These are phyloP conservation scores for Vigna reflexopilosa DNA, from an alignment of 306 rosid genomes.

Conservation along the genomic window DNA sequence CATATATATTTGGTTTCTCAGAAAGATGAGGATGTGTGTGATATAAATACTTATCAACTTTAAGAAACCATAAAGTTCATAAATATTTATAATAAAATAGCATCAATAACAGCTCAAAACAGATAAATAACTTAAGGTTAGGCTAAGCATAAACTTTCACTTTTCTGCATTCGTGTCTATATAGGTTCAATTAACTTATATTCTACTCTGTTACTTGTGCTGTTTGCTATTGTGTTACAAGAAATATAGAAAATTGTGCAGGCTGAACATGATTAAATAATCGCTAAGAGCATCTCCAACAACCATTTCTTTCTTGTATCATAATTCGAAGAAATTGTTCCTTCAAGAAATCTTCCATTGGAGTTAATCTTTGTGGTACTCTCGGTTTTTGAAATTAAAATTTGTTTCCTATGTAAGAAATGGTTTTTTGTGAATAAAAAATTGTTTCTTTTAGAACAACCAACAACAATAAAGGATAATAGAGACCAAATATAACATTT, in stretches of 20 bases:
- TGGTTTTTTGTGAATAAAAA: too few relatives aligned
- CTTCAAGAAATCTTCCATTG: too few relatives aligned
- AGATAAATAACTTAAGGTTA: not conserved
- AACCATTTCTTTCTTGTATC: too few relatives aligned
- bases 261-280: conserved; percentile 8
- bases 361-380: too few relatives aligned
- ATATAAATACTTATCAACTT: conserved; percentile 8
- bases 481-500: too few relatives aligned
- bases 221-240: not conserved
- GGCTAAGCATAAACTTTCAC: not conserved
- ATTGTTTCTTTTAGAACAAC: too few relatives aligned
- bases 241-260: not conserved
- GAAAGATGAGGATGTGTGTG: not conserved
- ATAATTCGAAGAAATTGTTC: too few relatives aligned
- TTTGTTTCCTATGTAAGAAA: too few relatives aligned
- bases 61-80: not conserved
- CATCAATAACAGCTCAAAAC: not conserved
- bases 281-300: not conserved
- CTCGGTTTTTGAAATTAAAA: too few relatives aligned
- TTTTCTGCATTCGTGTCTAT: not conserved
- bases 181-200: not conserved
- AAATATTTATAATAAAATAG: conserved; percentile 23
- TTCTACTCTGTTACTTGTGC: not conserved
- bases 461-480: too few relatives aligned
- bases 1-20: not conserved